Evolutionary conservation across 164 flowering plant species (phyloP), one percentile per base, ranked within the genome.

Genomic region (Houttuynia cordata): DNA sequence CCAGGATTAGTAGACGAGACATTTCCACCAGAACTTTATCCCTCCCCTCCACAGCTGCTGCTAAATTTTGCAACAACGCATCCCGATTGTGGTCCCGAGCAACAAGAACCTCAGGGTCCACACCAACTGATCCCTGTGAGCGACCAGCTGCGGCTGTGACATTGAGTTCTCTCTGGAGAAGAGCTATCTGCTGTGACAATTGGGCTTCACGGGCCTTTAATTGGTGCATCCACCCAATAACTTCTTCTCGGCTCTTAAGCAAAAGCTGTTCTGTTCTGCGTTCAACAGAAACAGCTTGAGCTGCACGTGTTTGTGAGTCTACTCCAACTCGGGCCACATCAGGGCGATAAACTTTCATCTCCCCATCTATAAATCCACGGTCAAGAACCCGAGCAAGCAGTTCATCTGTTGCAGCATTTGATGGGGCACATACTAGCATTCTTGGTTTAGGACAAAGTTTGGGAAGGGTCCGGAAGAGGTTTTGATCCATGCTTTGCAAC

Each of bases 391-490:
- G 96, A 15, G 95, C 62, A 24, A 93, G 87, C 53, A 93, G 81
- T 65, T 93, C 99, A 73, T 93, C 97, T 24, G 99, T 93, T 30
- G 99, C 99, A 65, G 99, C 99, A 83, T 93, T 93, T 20, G 99
- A 93, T 21, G 97, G 99, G 61, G 97, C 97, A 77, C 99, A 93
- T 18, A 93, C 99, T 40, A 93, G 84, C 96, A 93, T 93, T 72
- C 97, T 79, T 51, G 97, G 97, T 58, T 93, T 93, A 24, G 95
- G 96, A 71, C 93, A 85, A 9, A 92, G 89, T 73, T 85, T 90
- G 52, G 96, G 97, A 62, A 93, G 84, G 22, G 92, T 84, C 18
- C 97, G 86, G 50, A 90, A 83, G 49, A 90, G 93, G 70, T 83
- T 88, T 67, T 83, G 87, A 76, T 93, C 96, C 97, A 90, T 93